These are phyloP conservation scores for Fusarium redolens DNA, from an alignment of 2,329 filamentous ascomycete genomes.

Conservation along the genomic window DNA sequence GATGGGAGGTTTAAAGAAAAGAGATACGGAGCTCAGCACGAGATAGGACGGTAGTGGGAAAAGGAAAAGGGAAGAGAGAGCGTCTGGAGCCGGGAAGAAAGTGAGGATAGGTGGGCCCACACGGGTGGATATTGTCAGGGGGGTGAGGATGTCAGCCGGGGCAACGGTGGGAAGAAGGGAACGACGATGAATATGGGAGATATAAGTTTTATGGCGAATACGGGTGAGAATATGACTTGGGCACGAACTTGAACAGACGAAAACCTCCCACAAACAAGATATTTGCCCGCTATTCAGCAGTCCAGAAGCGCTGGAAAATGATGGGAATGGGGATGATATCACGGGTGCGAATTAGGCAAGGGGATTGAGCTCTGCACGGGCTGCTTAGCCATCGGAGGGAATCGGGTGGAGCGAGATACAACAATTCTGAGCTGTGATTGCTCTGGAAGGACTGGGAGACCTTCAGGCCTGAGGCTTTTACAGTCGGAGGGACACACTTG, in stretches of 20 bases:
- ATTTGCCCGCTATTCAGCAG: conserved; percentile 10
- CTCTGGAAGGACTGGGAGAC: conserved; percentile 38
- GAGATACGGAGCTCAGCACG: conserved; percentile 49
- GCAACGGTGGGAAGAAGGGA: conserved; percentile 47
- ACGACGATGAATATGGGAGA: conserved; percentile 45
- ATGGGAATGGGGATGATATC: conserved; percentile 21
- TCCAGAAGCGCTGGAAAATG: conserved; percentile 18
- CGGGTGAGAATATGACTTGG: conserved; percentile 34
- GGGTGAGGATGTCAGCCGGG: conserved; percentile 51
- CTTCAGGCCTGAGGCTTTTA: conserved; percentile 51
- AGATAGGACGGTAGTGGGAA: conserved; percentile 51
- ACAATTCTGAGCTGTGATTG: conserved; percentile 46
- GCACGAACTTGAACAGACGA: conserved; percentile 5
- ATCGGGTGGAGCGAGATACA: conserved; percentile 49
- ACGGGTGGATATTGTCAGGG: conserved; percentile 47
- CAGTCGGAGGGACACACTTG: conserved; percentile 46
- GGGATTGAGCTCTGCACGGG: conserved; percentile 42
- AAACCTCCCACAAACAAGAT: conserved; percentile 4
- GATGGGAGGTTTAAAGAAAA: conserved; percentile 50
- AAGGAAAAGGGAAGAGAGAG: conserved; percentile 57
- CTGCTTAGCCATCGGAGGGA: conserved; percentile 50
- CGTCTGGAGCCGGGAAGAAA: conserved; percentile 51
- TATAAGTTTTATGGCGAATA: conserved; percentile 46
- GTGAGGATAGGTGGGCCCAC: conserved; percentile 53
- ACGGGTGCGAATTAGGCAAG: conserved; percentile 46